Percentiles rank a stretch among this genome's conserved stretches.
Conservation (phyloP, 768 basidiomycete species). For the Exidia glandulosa region DNA sequence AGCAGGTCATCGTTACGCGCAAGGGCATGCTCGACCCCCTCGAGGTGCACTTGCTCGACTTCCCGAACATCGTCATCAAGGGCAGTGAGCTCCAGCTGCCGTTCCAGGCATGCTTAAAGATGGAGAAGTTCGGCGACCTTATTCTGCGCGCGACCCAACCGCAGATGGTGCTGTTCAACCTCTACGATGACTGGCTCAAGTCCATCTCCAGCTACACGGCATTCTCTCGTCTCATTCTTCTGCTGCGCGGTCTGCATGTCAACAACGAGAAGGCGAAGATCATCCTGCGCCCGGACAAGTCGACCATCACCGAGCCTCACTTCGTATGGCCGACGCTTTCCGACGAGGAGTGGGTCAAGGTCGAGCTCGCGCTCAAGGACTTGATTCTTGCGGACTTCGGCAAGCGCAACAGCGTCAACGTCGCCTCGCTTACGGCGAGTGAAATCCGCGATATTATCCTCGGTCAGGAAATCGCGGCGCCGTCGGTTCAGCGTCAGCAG, state of each 20-base stretch:
- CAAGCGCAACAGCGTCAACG: slow-evolving; percentile 97
- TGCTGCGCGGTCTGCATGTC: slow-evolving; percentile 93
- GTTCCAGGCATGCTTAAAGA: slow-evolving; percentile 99
- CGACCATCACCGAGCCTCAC: slow-evolving; percentile 92
- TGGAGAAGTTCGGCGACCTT: slow-evolving; percentile 99
- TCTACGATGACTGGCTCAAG: slow-evolving; percentile 99
- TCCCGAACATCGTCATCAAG: slow-evolving; percentile 99
- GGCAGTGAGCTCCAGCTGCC: slow-evolving; percentile 95
- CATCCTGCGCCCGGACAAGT: slow-evolving; percentile 93
- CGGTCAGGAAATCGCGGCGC: slow-evolving; percentile 95
- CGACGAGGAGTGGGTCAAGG: slow-evolving; percentile 98
- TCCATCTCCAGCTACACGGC: slow-evolving; percentile 98
- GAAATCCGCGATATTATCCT: slow-evolving; percentile 98
- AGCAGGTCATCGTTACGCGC: slow-evolving; percentile 98
- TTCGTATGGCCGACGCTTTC: slow-evolving; percentile 92
- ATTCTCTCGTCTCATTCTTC: slow-evolving; percentile 94
- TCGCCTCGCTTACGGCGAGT: slow-evolving; percentile 90
- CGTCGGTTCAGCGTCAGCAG: slow-evolving; percentile 92
- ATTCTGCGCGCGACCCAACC: slow-evolving; percentile 95
- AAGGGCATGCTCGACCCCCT: slow-evolving; percentile 99
- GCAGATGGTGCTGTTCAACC: slow-evolving; percentile 97
- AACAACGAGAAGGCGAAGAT: slow-evolving; percentile 99
- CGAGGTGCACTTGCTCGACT: slow-evolving; percentile 97
- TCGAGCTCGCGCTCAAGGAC: slow-evolving; percentile 97
- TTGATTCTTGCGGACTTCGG: slow-evolving; percentile 97